Evolutionary conservation across 495 filamentous ascomycete species (phyloP).

Genomic region (Penicillium roqueforti): DNA sequence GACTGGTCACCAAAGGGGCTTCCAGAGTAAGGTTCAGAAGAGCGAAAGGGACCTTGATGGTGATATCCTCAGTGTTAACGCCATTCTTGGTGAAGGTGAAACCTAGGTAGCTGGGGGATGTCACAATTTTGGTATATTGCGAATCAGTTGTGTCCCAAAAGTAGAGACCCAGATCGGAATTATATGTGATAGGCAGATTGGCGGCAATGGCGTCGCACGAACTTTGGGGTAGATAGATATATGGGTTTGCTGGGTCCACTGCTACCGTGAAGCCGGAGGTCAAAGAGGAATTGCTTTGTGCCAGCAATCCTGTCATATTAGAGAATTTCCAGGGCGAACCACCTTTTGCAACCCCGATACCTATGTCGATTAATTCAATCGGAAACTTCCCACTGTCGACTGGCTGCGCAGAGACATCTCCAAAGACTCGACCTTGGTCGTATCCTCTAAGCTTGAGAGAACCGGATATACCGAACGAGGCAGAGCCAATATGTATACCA

Average conservation of each 20-base stretch:
- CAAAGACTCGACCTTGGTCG: constrained; percentile 40
- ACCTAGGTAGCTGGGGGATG: constrained; percentile 32
- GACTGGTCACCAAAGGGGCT: constrained; percentile 35
- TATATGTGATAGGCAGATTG: constrained; percentile 42
- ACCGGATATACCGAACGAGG: constrained; percentile 28
- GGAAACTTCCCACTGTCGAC: neutral
- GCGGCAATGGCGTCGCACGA: constrained; percentile 46
- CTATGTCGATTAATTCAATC: constrained; percentile 35
- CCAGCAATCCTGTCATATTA: constrained; percentile 33
- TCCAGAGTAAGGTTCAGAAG: constrained; percentile 51
- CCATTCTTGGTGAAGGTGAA: constrained; percentile 28
- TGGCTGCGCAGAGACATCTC: neutral
- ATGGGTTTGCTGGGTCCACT: constrained; percentile 35
- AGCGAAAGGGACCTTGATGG: constrained; percentile 50
- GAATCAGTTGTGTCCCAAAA: constrained; percentile 44
- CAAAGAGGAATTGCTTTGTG: constrained; percentile 8
- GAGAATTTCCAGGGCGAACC: constrained; percentile 37
- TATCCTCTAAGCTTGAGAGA: constrained; percentile 49
- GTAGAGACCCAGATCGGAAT: constrained; percentile 40
- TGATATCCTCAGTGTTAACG: constrained; percentile 30
- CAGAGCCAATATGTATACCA: constrained; percentile 52
- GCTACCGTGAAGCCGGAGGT: constrained; percentile 10
- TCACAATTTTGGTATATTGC: constrained; percentile 39
- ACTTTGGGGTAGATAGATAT: constrained; percentile 43
- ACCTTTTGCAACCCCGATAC: constrained; percentile 35